Percentiles rank a stretch among this genome's conserved stretches.
phyloP scores from a whole-genome alignment of 805 yeast genomes.

The Hanseniaspora taiwanica region DNA sequence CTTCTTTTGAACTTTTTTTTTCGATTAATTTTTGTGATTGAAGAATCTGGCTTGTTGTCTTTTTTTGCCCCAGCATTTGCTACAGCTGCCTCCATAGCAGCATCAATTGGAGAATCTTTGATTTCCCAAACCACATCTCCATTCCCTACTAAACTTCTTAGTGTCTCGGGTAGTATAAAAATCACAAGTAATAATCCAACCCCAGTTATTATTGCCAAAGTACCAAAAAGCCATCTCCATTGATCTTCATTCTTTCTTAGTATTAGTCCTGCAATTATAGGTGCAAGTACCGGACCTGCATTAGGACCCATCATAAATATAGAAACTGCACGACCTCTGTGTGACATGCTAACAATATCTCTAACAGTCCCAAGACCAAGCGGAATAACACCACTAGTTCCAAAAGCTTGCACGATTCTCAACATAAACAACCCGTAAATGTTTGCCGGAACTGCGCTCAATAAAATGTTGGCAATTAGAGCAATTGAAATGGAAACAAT shows the following conservation, averaged over 20 bases:
- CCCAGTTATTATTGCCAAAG: conserved; percentile 56
- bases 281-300: conserved; percentile 76
- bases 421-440: conserved; percentile 58
- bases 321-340: conserved; percentile 75
- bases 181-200: conserved; percentile 36
- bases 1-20: conserved; percentile 2
- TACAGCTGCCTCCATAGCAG: no score
- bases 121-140: conserved; percentile 27
- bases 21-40: neutral
- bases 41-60: no score
- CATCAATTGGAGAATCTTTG: no score
- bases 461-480: conserved; percentile 47
- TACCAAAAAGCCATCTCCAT: conserved; percentile 78
- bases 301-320: conserved; percentile 78
- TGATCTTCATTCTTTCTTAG: conserved; percentile 54
- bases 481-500: conserved; percentile 43
- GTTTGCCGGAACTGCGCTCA: conserved; percentile 50
- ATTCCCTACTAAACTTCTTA: conserved; percentile 47
- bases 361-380: conserved; percentile 87
- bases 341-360: conserved; percentile 52
- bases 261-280: conserved; percentile 72
- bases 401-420: conserved; percentile 62
- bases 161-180: conserved; percentile 66
- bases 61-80: neutral
- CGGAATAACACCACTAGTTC: conserved; percentile 79